Evolutionary conservation across 75 land plant genomes (phyloP).

Genomic region (Adiantum capillusveneris): DNA sequence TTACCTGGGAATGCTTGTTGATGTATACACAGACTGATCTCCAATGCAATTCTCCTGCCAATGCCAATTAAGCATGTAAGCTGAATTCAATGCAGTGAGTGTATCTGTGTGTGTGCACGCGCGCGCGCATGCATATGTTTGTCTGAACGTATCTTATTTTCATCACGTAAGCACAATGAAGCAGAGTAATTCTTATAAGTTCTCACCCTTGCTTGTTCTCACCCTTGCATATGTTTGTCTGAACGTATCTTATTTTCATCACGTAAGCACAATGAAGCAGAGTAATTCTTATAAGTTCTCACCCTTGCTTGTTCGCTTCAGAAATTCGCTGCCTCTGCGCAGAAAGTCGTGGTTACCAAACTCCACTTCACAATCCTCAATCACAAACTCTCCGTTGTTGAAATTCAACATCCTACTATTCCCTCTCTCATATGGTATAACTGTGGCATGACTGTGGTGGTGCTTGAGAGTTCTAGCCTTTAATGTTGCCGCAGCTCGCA

Average conservation of each 20-base stretch:
- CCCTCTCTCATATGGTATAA: conserved; percentile 67
- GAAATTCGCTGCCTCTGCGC: conserved; percentile 66
- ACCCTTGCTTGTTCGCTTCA: conserved; percentile 89
- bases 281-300: background rate
- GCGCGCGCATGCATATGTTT: too few species aligned
- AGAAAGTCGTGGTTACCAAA: conserved; percentile 58
- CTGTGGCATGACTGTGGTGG: conserved; percentile 79
- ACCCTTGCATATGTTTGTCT: too few species aligned
- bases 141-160: background rate
- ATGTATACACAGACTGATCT: conserved; percentile 13
- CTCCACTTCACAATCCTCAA: conserved; percentile 63
- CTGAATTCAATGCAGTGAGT: too few species aligned
- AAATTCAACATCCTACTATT: conserved; percentile 11
- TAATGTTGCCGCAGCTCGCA: conserved; percentile 82
- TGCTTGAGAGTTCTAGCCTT: conserved; percentile 81
- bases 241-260: too few species aligned
- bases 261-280: too few species aligned
- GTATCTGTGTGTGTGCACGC: too few species aligned
- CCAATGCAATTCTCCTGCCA: conserved; percentile 24
- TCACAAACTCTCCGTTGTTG: conserved; percentile 57
- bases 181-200: background rate
- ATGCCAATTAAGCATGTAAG: conserved; percentile 6
- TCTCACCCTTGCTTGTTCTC: too few species aligned
- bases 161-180: too few species aligned
- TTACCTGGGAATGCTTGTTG: conserved; percentile 24